These are phyloP conservation scores for Chaetomidium leptoderma DNA, from an alignment of 495 filamentous ascomycete genomes.

Conservation along the genomic window DNA sequence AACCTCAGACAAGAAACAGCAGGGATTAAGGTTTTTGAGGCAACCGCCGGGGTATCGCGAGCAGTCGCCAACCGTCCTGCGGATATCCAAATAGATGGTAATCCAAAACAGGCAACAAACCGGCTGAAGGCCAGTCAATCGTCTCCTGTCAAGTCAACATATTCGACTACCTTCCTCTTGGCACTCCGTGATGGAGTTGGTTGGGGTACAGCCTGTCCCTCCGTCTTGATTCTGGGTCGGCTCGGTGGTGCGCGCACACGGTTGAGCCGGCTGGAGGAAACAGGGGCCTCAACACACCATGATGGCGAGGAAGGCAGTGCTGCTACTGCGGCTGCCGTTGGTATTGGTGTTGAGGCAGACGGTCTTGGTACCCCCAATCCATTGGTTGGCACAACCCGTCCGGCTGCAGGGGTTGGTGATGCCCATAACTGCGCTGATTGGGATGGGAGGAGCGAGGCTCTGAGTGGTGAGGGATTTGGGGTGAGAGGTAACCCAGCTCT, in stretches of 20 bases:
- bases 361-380: background rate
- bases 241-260: background rate
- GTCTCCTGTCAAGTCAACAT: conserved; percentile 22
- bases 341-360: background rate
- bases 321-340: background rate
- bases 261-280: conserved; percentile 10
- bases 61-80: background rate
- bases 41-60: conserved; percentile 2
- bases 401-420: background rate
- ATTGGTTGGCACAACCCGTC: background rate
- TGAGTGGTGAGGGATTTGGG: background rate
- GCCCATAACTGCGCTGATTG: background rate
- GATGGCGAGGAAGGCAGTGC: background rate
- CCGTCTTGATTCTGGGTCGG: background rate
- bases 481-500: background rate
- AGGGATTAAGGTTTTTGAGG: background rate
- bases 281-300: background rate
- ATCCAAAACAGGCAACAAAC: conserved; percentile 1
- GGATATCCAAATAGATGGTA: background rate
- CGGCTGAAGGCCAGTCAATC: background rate
- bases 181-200: background rate
- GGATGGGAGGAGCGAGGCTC: background rate
- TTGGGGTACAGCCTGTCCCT: background rate
- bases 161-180: conserved; percentile 12
- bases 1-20: background rate